These are phyloP conservation scores for Talaromyces trachyspermus DNA, from an alignment of 495 filamentous ascomycete species.

Conservation along the genomic window DNA sequence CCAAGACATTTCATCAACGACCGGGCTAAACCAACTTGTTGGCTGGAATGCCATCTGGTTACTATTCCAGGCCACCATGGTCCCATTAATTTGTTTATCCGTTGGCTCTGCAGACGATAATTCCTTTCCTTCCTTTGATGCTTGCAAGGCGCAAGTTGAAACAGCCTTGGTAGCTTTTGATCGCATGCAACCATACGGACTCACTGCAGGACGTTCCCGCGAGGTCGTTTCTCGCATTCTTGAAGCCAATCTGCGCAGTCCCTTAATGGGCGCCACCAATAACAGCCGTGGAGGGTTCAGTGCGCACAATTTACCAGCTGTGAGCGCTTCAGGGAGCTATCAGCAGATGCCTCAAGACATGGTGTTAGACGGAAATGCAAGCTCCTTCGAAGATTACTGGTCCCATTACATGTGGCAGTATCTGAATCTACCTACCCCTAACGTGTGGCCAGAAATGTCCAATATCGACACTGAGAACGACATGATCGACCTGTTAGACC, in stretches of 20 bases:
- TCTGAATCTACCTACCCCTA: slow-evolving; percentile 35
- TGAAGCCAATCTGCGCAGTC: slow-evolving; percentile 48
- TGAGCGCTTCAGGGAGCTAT: slow-evolving; percentile 8
- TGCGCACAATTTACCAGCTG: not conserved
- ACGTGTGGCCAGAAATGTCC: slow-evolving; percentile 26
- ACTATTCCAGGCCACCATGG: slow-evolving; percentile 71
- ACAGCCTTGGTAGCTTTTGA: slow-evolving; percentile 60
- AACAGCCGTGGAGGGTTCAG: not conserved
- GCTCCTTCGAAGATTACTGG: slow-evolving; percentile 26
- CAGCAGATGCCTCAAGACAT: slow-evolving; percentile 11
- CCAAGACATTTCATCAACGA: slow-evolving; percentile 50
- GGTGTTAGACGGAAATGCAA: slow-evolving; percentile 17
- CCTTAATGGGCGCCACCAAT: not conserved
- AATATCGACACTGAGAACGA: not conserved
- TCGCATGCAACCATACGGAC: slow-evolving; percentile 61
- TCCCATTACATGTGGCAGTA: slow-evolving; percentile 38
- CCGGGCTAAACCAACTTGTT: slow-evolving; percentile 59
- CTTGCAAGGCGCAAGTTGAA: slow-evolving; percentile 52
- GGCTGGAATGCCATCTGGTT: slow-evolving; percentile 84
- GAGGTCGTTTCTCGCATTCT: slow-evolving; percentile 65
- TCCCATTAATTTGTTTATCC: slow-evolving; percentile 63
- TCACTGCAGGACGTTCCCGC: slow-evolving; percentile 59
- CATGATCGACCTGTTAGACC: no score
- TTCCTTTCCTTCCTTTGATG: slow-evolving; percentile 17
- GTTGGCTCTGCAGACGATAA: slow-evolving; percentile 19